A percentile compares a stretch with the other conserved stretches of the same genome.
phyloP scores from a whole-genome alignment of 345 rosid species.

The Limnanthes douglasii region DNA sequence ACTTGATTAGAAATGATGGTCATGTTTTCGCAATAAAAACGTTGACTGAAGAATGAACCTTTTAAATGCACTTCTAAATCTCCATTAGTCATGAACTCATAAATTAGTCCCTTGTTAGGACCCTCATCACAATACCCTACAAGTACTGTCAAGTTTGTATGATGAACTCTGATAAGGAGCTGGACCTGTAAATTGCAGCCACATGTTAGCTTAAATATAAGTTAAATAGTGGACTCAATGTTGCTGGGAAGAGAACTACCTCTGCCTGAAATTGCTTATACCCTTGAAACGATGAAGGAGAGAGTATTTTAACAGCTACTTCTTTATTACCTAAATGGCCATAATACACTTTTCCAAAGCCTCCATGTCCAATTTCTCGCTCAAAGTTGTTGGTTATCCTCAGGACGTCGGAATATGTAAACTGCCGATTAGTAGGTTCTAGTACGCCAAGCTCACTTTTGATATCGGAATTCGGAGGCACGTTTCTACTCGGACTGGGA shows the following conservation, averaged over 20 bases:
- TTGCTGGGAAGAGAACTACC: no score
- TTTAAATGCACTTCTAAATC: constrained; percentile 8
- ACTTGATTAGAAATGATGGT: background rate
- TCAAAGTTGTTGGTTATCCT: constrained; percentile 25
- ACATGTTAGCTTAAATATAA: no score
- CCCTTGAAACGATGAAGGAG: constrained; percentile 27
- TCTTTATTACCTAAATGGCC: constrained; percentile 25
- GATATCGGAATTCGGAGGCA: no score
- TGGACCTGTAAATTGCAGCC: no score
- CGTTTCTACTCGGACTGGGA: no score
- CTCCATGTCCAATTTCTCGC: constrained; percentile 30
- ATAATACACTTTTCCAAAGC: constrained; percentile 35
- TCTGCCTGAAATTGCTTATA: constrained; percentile 31
- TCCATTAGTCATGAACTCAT: constrained; percentile 41
- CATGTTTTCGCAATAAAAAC: no score
- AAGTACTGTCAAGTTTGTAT: constrained; percentile 31
- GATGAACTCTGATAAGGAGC: no score
- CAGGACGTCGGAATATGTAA: constrained; percentile 19
- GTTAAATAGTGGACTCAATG: no score
- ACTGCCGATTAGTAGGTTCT: constrained; percentile 11
- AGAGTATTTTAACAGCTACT: constrained; percentile 46
- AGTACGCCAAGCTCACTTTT: no score
- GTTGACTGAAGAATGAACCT: background rate
- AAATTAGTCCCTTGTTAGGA: constrained; percentile 24
- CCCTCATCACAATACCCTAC: constrained; percentile 41